These are phyloP conservation scores for Scutellaria barbata DNA, from an alignment of 257 asterid genomes.

Conservation along the genomic window DNA sequence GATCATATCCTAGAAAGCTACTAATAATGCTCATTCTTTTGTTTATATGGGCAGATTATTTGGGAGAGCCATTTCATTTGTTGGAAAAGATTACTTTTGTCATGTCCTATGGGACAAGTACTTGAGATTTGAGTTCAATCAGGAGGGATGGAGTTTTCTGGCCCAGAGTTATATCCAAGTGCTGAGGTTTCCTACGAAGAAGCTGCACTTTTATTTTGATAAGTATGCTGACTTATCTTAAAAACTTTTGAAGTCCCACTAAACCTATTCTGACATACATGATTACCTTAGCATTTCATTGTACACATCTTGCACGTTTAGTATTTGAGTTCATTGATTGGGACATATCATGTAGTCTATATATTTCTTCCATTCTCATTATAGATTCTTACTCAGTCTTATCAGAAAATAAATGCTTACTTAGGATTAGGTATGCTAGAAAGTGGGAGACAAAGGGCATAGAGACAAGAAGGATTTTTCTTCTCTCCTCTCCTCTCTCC, in stretches of 20 bases:
- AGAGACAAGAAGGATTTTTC: not conserved
- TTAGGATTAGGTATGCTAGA: constrained; percentile 20
- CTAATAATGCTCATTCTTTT: constrained; percentile 22
- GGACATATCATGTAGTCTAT: not conserved
- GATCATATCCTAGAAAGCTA: constrained; percentile 26
- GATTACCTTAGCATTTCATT: constrained; percentile 12
- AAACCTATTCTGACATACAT: not conserved
- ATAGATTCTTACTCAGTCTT: too few species aligned
- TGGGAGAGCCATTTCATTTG: constrained; percentile 72
- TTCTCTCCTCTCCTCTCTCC: not conserved
- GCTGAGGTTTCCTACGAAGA: constrained; percentile 65
- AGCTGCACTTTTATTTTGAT: constrained; percentile 71
- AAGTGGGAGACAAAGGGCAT: not conserved
- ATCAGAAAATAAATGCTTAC: not conserved
- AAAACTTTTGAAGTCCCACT: constrained; percentile 6
- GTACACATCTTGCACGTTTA: not conserved
- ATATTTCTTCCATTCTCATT: constrained; percentile 11
- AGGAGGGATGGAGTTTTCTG: constrained; percentile 75
- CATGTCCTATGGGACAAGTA: constrained; percentile 87
- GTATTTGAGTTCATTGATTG: not conserved
- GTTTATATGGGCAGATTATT: constrained; percentile 61
- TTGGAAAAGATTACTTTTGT: constrained; percentile 79
- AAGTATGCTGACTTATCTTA: constrained; percentile 55
- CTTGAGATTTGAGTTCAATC: constrained; percentile 72
- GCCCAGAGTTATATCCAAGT: constrained; percentile 77